Percentiles rank a stretch among this genome's conserved stretches.
These are phyloP conservation scores for Lagerstroemia speciosa DNA, from an alignment of 345 rosid genomes.

Conservation along the genomic window DNA sequence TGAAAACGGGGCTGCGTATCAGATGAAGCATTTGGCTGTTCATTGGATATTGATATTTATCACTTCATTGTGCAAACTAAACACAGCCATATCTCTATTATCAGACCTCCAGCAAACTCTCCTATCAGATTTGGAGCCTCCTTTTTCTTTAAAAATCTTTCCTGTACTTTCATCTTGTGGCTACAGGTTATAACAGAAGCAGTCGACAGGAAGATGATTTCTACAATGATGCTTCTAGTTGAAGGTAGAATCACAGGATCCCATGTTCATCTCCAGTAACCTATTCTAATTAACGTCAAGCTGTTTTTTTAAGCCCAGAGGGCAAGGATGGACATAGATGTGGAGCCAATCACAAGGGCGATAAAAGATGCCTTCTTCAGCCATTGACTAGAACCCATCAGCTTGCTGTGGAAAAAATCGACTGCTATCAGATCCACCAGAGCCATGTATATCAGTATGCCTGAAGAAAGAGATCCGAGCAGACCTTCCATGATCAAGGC, in stretches of 20 bases:
- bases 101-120: too few relatives aligned
- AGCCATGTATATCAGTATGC: slow-evolving; percentile 88
- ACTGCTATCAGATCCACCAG: slow-evolving; percentile 80
- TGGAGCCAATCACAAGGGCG: slow-evolving; percentile 61
- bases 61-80: too few relatives aligned
- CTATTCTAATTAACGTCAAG: background rate
- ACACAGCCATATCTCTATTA: background rate
- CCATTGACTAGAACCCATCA: slow-evolving; percentile 47
- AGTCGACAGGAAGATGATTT: background rate
- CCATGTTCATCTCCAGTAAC: background rate
- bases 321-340: slow-evolving; percentile 87
- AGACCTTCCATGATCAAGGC: slow-evolving; percentile 86
- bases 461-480: slow-evolving; percentile 75
- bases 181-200: background rate
- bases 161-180: background rate
- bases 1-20: too few relatives aligned
- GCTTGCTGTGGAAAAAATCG: slow-evolving; percentile 89
- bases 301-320: slow-evolving; percentile 57
- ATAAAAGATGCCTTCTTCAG: slow-evolving; percentile 70
- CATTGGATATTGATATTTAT: too few relatives aligned
- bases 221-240: background rate
- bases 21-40: too few relatives aligned
- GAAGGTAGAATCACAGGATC: background rate
- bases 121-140: background rate
- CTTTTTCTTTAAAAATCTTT: background rate